These are phyloP conservation scores for Carnegiea gigantea DNA, from an alignment of 179 eudicot genomes.

Conservation along the genomic window DNA sequence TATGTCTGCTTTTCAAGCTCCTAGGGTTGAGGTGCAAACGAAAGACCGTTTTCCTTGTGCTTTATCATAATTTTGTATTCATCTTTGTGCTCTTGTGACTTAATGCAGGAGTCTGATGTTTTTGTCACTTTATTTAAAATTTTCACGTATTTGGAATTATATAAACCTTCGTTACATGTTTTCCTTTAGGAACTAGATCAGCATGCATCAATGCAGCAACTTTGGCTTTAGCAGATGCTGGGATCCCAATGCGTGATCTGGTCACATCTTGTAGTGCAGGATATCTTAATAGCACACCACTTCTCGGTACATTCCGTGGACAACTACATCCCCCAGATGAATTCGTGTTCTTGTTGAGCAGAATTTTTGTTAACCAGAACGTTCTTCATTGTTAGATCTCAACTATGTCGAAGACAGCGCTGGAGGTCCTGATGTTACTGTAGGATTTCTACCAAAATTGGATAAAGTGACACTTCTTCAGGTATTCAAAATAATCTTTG, in stretches of 20 bases:
- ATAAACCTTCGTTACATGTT: neutral
- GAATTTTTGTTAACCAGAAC: neutral
- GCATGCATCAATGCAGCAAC: slow-evolving; percentile 99
- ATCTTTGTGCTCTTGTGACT: too few relatives aligned
- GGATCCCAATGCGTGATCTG: slow-evolving; percentile 92
- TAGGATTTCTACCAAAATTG: slow-evolving; percentile 78
- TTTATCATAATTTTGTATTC: neutral
- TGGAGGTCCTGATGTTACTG: slow-evolving; percentile 96
- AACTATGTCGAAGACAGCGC: slow-evolving; percentile 96
- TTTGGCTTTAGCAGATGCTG: slow-evolving; percentile 96
- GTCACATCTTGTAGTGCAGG: slow-evolving; percentile 97
- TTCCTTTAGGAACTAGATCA: slow-evolving; percentile 78
- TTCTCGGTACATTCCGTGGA: slow-evolving; percentile 56
- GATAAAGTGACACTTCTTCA: slow-evolving; percentile 94
- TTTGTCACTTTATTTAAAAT: too few relatives aligned
- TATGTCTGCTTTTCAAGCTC: too few relatives aligned
- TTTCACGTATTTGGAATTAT: too few relatives aligned
- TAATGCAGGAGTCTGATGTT: too few relatives aligned
- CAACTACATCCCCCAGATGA: neutral
- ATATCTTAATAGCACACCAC: slow-evolving; percentile 77
- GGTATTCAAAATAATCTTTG: slow-evolving; percentile 39
- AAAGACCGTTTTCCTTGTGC: too few relatives aligned
- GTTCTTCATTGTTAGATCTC: slow-evolving; percentile 50
- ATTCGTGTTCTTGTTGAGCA: neutral
- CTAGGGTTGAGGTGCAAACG: too few relatives aligned